Base-by-base conservation (phyloP, 169 alveolate genomes). In the Cryptosporidium parvum region DNA sequence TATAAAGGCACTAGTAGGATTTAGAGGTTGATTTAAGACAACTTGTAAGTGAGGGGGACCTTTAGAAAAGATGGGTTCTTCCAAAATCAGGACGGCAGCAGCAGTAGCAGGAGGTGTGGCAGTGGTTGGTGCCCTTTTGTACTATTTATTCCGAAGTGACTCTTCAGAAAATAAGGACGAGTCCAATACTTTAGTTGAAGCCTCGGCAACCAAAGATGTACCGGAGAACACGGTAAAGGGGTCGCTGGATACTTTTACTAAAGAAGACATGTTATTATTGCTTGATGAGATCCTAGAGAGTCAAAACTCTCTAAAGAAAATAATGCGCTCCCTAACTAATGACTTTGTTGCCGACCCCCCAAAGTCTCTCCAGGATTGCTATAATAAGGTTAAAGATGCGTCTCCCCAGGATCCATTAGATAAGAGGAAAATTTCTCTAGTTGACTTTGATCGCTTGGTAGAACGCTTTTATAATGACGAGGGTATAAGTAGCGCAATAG, bases 241-340 rank as follows among this genome's bases (percentile, higher is more conserved):
- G 31, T 80, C 80, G 39, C 73, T 70, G 35, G 91, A 80, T 14
- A 31, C 33, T n/a, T 67, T 52, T 58, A 92, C 94, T 18, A 92
- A 84, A 89, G 94, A 86, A 73, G 93, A 92, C 92, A 91, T 92
- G 84, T 12, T 92, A 73, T 52, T 67, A 31, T 80, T 92, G 39
- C 91, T 92, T 31, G 86, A 84, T 21, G 94, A 87, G 70, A 92
- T 92, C 39, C 52, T 86, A 21, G 86, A 70, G 62, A 85, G 92
- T 42, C 97, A 94, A 69, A 93, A 94, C 37, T 87, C 91, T 68
- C 89, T 94, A 42, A 94, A 94, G 91, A 85, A 85, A 42, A 68
- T 94, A 31, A 92, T 94, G 85, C 70, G 84, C 52, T 58, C 65
- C 12, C 62, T 94, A 48, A 80, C 89, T n/a, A 31, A 26, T 3